Evolutionary conservation across 1,284 basidiomycete genomes (phyloP).

Genomic region (Pseudozyma tsukubaensis): DNA sequence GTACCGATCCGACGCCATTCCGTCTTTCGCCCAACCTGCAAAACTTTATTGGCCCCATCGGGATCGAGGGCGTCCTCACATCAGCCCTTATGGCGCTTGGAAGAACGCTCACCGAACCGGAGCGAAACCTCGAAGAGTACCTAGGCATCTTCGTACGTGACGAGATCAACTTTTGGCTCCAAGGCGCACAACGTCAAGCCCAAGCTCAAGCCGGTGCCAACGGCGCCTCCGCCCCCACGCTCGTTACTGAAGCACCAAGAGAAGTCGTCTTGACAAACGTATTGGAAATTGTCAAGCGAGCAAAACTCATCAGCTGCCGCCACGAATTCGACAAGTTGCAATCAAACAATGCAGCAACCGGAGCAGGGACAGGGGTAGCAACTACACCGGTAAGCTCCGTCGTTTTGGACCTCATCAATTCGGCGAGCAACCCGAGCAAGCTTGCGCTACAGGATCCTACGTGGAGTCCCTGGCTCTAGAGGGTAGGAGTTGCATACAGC

Average conservation of each 20-base stretch:
- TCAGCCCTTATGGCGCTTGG: slow-evolving; percentile 91
- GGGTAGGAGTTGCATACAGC: not conserved
- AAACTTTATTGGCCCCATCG: slow-evolving; percentile 86
- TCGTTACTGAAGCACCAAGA: slow-evolving; percentile 71
- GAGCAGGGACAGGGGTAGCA: not conserved
- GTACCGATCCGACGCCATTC: slow-evolving; percentile 92
- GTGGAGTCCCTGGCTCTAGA: slow-evolving; percentile 45
- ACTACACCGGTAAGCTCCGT: slow-evolving; percentile 74
- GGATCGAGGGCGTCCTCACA: slow-evolving; percentile 89
- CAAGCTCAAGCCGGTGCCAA: slow-evolving; percentile 26
- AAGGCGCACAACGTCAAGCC: slow-evolving; percentile 56
- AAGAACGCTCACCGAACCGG: slow-evolving; percentile 87
- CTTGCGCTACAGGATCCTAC: slow-evolving; percentile 72
- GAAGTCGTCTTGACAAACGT: slow-evolving; percentile 80
- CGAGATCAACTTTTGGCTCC: slow-evolving; percentile 82
- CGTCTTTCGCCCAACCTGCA: slow-evolving; percentile 97
- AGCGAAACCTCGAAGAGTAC: slow-evolving; percentile 88
- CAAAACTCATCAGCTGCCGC: slow-evolving; percentile 86
- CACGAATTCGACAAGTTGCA: slow-evolving; percentile 77
- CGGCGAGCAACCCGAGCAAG: slow-evolving; percentile 72
- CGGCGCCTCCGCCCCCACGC: not conserved
- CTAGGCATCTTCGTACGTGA: slow-evolving; percentile 91
- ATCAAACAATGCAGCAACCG: not conserved
- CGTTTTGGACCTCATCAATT: slow-evolving; percentile 83
- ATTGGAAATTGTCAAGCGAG: slow-evolving; percentile 83